Evolutionary conservation across 2,329 filamentous ascomycete genomes (phyloP), one percentile per base, ranked within the genome.

Genomic region (Lecanicillium sp.): DNA sequence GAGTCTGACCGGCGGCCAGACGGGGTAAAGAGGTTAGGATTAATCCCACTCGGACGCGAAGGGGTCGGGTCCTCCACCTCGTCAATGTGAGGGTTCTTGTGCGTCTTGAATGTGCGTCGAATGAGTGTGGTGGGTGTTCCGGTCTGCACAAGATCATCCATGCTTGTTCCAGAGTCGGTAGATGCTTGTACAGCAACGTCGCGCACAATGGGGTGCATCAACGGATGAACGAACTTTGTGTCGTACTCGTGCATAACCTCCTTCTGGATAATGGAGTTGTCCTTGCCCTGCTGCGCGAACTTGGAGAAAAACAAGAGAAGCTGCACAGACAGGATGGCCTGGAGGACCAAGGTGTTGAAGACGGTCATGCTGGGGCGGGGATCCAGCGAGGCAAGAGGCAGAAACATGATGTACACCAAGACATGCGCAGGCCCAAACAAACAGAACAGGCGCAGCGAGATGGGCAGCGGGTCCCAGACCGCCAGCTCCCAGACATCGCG

Each of bases 221-320:
- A 78, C 2, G 93, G 93, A 60, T 94, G 89, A 1, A 98, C 93
- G 60, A 86, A 96, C 69, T 98, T 98, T 56, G 82, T 87, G 62
- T 97, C 89, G 62, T 98, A 98, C 67, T 98, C 93, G 62, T 90
- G 84, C 67, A 97, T 76, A 5, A 97, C 91, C 66, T 97, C 87
- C 57, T 86, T 89, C 56, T 95, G 89, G 50, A 98, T 86, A 39
- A 96, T 77, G 2, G 83, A 76, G 2, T 80, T 81, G 64, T 98
- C 93, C 62, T 90, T 95, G 52, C 80, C 81, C 63, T 97, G 90
- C 62, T 91, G 90, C 3, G 79, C 76, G 66, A 91, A 97, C 27
- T 76, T 81, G 2, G 76, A 77, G 51, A 86, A 83, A 42, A 97
- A 71, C 24, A 88, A 72, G 44, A 82, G 76, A 54, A 97, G 77